Conservation (phyloP, 164 flowering plant species). For the Piper betle region DNA sequence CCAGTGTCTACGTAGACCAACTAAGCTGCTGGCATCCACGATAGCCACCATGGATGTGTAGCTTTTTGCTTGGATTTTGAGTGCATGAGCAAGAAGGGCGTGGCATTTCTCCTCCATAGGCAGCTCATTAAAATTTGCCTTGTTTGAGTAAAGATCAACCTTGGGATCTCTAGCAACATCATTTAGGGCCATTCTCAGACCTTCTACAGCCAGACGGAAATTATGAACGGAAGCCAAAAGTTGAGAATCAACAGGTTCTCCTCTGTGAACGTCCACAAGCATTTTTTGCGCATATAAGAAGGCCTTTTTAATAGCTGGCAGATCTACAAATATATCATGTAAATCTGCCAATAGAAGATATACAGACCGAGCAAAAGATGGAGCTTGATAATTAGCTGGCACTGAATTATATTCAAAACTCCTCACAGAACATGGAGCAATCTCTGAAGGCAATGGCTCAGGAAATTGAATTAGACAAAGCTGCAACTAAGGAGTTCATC, state of each 20-base stretch:
- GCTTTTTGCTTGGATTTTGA: slow-evolving; percentile 50
- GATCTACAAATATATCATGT: slow-evolving; percentile 46
- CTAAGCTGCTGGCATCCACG: slow-evolving; percentile 64
- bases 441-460: slow-evolving; percentile 5
- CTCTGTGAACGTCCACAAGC: slow-evolving; percentile 53
- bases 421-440: slow-evolving; percentile 10
- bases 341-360: slow-evolving; percentile 60
- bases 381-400: slow-evolving; percentile 31
- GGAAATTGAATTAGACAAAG: slow-evolving; percentile 14
- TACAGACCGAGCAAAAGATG: slow-evolving; percentile 63
- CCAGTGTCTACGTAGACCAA: slow-evolving; percentile 79
- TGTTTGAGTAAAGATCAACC: slow-evolving; percentile 6
- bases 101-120: slow-evolving; percentile 55
- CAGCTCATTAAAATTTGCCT: slow-evolving; percentile 40
- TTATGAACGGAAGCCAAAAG: slow-evolving; percentile 49
- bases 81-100: slow-evolving; percentile 61
- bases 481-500: slow-evolving; percentile 34
- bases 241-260: slow-evolving; percentile 40
- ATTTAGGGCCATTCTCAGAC: slow-evolving; percentile 59
- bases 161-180: slow-evolving; percentile 43
- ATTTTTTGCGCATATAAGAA: slow-evolving; percentile 64
- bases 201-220: slow-evolving; percentile 77
- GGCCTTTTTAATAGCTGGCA: slow-evolving; percentile 59
- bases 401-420: slow-evolving; percentile 21
- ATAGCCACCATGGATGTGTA: slow-evolving; percentile 66